Conservation (phyloP, 306 rosid species). For the Dryas drummondii region DNA sequence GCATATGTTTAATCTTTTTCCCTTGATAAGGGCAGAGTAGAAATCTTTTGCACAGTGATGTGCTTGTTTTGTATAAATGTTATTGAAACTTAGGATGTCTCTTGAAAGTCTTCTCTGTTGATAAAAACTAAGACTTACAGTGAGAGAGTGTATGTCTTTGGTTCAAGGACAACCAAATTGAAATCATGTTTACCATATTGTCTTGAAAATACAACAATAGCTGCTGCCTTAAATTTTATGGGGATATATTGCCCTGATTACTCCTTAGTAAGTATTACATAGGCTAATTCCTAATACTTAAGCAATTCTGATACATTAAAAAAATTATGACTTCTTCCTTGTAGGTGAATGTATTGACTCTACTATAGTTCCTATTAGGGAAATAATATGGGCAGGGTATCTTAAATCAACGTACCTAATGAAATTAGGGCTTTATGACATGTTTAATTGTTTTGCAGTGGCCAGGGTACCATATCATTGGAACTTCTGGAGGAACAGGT, state of each 20-base stretch:
- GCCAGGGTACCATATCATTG: conserved; percentile 86
- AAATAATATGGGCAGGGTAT: not conserved
- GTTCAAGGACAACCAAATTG: not conserved
- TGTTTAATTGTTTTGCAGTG: conserved; percentile 56
- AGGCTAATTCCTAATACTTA: not conserved
- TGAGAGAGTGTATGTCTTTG: not conserved
- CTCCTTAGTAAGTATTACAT: not conserved
- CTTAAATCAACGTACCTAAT: not conserved
- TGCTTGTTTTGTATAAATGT: not conserved
- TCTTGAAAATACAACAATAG: not conserved
- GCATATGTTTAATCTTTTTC: not conserved
- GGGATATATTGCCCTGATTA: not conserved
- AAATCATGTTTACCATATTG: not conserved
- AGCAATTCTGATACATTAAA: not conserved
- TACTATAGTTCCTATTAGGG: not conserved
- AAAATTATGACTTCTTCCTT: conserved; percentile 14
- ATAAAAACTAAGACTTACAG: not conserved
- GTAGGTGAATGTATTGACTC: conserved; percentile 6
- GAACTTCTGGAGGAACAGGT: conserved; percentile 88
- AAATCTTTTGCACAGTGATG: not conserved
- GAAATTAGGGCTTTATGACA: conserved; percentile 10
- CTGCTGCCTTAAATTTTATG: not conserved
- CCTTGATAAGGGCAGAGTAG: not conserved
- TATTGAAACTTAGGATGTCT: not conserved
- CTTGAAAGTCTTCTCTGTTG: not conserved